A percentile compares a stretch with the other conserved stretches of the same genome.
Evolutionary conservation across 805 yeast genomes (phyloP).

Genomic region (Candida fluviatilis): DNA sequence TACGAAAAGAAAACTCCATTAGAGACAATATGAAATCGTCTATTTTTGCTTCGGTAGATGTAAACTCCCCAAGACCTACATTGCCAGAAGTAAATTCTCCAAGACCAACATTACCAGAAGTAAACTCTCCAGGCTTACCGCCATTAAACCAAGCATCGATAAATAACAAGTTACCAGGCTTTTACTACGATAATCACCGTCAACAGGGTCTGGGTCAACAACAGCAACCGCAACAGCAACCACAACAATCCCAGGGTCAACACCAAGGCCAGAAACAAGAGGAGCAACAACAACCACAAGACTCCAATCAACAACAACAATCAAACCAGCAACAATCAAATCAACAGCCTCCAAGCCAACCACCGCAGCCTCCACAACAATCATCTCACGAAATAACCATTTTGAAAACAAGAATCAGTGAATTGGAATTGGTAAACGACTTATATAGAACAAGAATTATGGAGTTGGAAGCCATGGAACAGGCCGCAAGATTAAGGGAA

Average conservation of each 20-base stretch:
- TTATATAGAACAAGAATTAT: conserved; percentile 75
- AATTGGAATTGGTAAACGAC: conserved; percentile 87
- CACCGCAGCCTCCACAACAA: conserved; percentile 5
- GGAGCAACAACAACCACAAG: conserved; percentile 1
- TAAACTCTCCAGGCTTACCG: conserved; percentile 3
- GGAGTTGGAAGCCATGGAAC: conserved; percentile 73
- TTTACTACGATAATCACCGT: conserved; percentile 1
- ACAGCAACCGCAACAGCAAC: conserved; percentile 4
- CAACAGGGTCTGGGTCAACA: conserved; percentile 8
- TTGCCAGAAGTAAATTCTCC: neutral
- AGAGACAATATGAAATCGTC: conserved; percentile 11
- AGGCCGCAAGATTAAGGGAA: conserved; percentile 50
- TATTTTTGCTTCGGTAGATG: conserved; percentile 35
- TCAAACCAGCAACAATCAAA: conserved; percentile 5
- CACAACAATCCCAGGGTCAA: conserved; percentile 7
- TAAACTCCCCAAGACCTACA: neutral
- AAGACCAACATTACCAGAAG: neutral
- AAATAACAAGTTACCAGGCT: conserved; percentile 1
- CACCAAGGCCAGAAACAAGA: conserved; percentile 5
- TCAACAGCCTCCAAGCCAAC: conserved; percentile 9
- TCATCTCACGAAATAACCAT: conserved; percentile 31
- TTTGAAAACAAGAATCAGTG: conserved; percentile 75
- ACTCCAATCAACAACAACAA: conserved; percentile 8
- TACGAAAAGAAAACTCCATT: conserved; percentile 16
- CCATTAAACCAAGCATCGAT: conserved; percentile 4